phyloP scores from a whole-genome alignment of 352 stramenopile genomes.

The Phytophthora tentaculata region DNA sequence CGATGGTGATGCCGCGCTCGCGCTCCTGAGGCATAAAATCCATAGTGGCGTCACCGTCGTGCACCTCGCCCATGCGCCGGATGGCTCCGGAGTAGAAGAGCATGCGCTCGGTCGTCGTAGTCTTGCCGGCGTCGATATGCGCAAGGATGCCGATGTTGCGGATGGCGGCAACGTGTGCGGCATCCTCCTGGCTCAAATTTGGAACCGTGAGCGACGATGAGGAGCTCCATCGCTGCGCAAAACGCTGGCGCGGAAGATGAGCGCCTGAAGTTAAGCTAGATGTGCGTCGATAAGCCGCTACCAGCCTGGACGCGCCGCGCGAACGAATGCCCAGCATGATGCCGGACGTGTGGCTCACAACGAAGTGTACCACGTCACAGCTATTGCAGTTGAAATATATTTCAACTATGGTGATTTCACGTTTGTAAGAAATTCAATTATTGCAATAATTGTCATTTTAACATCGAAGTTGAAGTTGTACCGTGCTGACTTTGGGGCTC shows the following conservation, averaged over 20 bases:
- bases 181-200: conserved; percentile 28
- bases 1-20: conserved; percentile 99
- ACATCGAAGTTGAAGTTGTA: conserved; percentile 21
- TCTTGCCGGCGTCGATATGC: conserved; percentile 99
- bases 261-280: background rate
- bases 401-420: background rate
- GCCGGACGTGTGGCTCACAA: conserved; percentile 15
- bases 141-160: conserved; percentile 99
- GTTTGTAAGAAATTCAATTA: conserved; percentile 8
- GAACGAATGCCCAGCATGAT: conserved; percentile 22
- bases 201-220: conserved; percentile 5
- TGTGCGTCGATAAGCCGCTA: conserved; percentile 8
- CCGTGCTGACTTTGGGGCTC: too few relatives aligned
- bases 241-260: conserved; percentile 2
- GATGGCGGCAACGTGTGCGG: conserved; percentile 43
- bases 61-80: conserved; percentile 72
- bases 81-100: conserved; percentile 96
- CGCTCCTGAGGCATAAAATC: conserved; percentile 94
- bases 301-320: conserved; percentile 11
- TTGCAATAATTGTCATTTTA: conserved; percentile 1
- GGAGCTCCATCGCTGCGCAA: conserved; percentile 28
- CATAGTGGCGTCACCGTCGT: conserved; percentile 81
- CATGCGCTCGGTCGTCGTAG: conserved; percentile 98
- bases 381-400: conserved; percentile 4
- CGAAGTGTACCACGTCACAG: background rate